Conservation (phyloP, 2,329 filamentous ascomycete species). For the Tolypocladium capitatum region DNA sequence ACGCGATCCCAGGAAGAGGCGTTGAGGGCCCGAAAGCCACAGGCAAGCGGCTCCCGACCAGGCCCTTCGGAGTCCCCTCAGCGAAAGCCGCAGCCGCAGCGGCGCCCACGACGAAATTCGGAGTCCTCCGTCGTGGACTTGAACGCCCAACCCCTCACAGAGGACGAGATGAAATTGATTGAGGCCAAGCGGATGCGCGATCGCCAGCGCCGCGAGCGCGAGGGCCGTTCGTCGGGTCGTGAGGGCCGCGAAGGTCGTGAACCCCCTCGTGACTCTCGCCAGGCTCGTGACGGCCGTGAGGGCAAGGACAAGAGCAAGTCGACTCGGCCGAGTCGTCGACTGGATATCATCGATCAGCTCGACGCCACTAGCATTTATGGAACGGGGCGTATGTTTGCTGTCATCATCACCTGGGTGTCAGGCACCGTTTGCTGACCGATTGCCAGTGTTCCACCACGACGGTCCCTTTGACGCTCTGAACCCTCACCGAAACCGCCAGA, state of each 20-base stretch:
- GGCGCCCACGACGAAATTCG: slow-evolving; percentile 59
- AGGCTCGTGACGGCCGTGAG: slow-evolving; percentile 26
- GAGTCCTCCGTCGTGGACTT: slow-evolving; percentile 59
- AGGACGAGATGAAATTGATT: slow-evolving; percentile 33
- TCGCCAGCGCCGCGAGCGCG: slow-evolving; percentile 12
- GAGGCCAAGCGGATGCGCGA: slow-evolving; percentile 18
- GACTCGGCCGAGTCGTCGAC: slow-evolving; percentile 33
- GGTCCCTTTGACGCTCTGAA: slow-evolving; percentile 95
- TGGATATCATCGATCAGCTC: slow-evolving; percentile 93
- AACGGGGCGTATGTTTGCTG: slow-evolving; percentile 59
- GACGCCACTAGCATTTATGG: slow-evolving; percentile 95
- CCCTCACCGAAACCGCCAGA: slow-evolving; percentile 81
- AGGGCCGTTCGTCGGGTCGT: slow-evolving; percentile 15
- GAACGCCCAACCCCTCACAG: slow-evolving; percentile 42
- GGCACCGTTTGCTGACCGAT: background rate
- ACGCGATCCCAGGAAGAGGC: slow-evolving; percentile 56
- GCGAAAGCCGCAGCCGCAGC: slow-evolving; percentile 24
- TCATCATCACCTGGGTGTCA: too few species aligned
- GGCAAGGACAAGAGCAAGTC: slow-evolving; percentile 33
- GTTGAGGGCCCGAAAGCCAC: slow-evolving; percentile 31
- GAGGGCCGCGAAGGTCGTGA: slow-evolving; percentile 26
- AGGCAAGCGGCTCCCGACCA: slow-evolving; percentile 16
- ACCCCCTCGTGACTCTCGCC: too few species aligned
- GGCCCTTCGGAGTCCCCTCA: slow-evolving; percentile 24
- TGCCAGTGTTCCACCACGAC: slow-evolving; percentile 85